Evolutionary conservation across 345 rosid species (phyloP), one percentile per base, ranked within the genome.

Genomic region (Salix exigua): DNA sequence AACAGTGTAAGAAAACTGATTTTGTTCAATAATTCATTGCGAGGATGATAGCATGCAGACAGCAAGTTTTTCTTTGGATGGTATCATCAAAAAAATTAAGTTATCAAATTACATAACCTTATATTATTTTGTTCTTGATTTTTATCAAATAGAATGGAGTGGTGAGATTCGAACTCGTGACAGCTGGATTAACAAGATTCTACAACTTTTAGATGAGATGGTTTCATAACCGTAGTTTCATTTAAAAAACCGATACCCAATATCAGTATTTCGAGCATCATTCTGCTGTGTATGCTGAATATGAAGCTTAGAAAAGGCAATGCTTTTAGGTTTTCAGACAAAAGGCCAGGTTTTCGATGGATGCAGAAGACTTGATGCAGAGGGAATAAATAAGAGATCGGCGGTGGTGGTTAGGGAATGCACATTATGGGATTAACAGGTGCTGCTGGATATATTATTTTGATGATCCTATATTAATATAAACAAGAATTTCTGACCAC

Each of bases 401-500:
- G 21, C 33, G 14, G 40, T 33, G 69, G 69, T 35, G 68, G 40
- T 18, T 33, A 10, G 21, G 44, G 38, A 33, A 19, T 16, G 31
- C 64, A 58, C 19, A 50, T 62, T 5, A 21, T 28, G 21, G n/a
- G 68, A 77, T 55, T 19, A 17, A 4, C n/a, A 42, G 12, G 73
- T 9, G 11, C 7, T 26, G 23, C 12, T 53, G 30, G 37, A 35
- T 5, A 35, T 5, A n/a, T 55, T 33, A n/a, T 58, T 58, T 25
- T 33, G 16, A 35, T 40, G 4, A 23, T 61, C 4, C 13, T 2
- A 66, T 44, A 25, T 67, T 46, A 3, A 79, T 60, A 31, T 38
- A 12, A 67, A 44, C 23, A 2, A 25, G 0, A 3, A 35, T 3
- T 46, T 26, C 71, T 79, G 85, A 82, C 83, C 85, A 70, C 42